These are phyloP conservation scores for Suillus americanus DNA, from an alignment of 768 basidiomycete genomes.

Conservation along the genomic window DNA sequence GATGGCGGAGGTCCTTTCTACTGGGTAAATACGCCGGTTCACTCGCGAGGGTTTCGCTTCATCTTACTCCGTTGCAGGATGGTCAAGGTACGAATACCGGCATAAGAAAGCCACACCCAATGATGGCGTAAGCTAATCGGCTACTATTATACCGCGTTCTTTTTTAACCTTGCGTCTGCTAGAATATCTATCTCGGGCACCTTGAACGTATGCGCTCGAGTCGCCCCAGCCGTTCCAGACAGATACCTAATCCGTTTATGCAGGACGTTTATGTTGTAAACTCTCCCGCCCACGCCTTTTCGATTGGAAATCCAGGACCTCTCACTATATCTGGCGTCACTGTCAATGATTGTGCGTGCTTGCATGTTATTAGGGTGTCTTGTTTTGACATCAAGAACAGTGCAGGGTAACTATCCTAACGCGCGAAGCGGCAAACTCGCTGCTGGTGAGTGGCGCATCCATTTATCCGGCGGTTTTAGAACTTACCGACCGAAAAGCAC, in stretches of 20 bases:
- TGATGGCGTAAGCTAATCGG: conserved; percentile 37
- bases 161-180: not conserved
- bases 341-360: conserved; percentile 55
- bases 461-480: not conserved
- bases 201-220: conserved; percentile 27
- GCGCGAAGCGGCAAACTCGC: conserved; percentile 45
- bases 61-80: conserved; percentile 20
- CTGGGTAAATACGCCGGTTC: conserved; percentile 33
- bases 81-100: conserved; percentile 20
- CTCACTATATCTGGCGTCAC: conserved; percentile 45
- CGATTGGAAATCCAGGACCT: conserved; percentile 27
- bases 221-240: not conserved
- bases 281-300: conserved; percentile 36
- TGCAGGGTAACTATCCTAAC: conserved; percentile 52
- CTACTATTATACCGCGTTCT: not conserved
- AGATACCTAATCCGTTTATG: not conserved
- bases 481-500: conserved; percentile 25
- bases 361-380: not conserved
- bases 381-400: conserved; percentile 28
- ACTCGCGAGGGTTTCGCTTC: not conserved
- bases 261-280: conserved; percentile 40
- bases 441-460: conserved; percentile 36
- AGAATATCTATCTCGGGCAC: conserved; percentile 43
- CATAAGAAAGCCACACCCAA: conserved; percentile 31
- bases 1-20: conserved; percentile 44